Percentiles rank a stretch among this genome's conserved stretches.
These are phyloP conservation scores for Cylindrotheca fusiformis DNA, from an alignment of 108 stramenopile species.

Conservation along the genomic window DNA sequence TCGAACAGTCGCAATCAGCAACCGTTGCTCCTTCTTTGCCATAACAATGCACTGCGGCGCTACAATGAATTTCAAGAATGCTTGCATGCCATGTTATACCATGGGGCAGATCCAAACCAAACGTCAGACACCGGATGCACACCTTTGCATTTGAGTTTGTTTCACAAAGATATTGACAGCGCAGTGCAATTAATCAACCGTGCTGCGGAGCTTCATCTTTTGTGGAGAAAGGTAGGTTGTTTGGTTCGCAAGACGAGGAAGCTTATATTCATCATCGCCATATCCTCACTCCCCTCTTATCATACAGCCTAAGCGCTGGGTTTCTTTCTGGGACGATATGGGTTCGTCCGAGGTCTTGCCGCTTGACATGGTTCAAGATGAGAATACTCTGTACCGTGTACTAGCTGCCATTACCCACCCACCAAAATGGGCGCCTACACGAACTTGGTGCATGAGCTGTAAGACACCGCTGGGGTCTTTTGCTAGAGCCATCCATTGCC, in stretches of 20 bases:
- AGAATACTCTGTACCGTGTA: slow-evolving; percentile 52
- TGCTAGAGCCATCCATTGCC: slow-evolving; percentile 58
- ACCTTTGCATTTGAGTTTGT: slow-evolving; percentile 76
- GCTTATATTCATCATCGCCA: background rate
- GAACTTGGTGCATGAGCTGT: slow-evolving; percentile 85
- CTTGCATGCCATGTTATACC: slow-evolving; percentile 58
- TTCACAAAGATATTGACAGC: slow-evolving; percentile 69
- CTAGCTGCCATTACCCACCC: slow-evolving; percentile 58
- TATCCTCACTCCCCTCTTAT: background rate
- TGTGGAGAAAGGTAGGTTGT: slow-evolving; percentile 65
- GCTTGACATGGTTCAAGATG: slow-evolving; percentile 76
- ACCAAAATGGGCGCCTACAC: slow-evolving; percentile 50
- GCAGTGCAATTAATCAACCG: slow-evolving; percentile 63
- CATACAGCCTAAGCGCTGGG: slow-evolving; percentile 66
- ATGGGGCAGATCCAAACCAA: slow-evolving; percentile 74
- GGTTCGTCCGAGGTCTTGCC: slow-evolving; percentile 63
- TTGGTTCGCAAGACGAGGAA: background rate
- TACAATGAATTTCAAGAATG: slow-evolving; percentile 64
- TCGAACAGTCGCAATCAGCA: slow-evolving; percentile 75
- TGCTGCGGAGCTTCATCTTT: slow-evolving; percentile 71
- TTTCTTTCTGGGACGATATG: slow-evolving; percentile 72
- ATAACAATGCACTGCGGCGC: slow-evolving; percentile 62
- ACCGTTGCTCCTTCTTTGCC: slow-evolving; percentile 77
- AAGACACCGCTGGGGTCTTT: slow-evolving; percentile 49
- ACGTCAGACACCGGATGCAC: slow-evolving; percentile 79